These are phyloP conservation scores for Luzula sylvatica DNA, from an alignment of 176 grass and related monocot species.

Conservation along the genomic window DNA sequence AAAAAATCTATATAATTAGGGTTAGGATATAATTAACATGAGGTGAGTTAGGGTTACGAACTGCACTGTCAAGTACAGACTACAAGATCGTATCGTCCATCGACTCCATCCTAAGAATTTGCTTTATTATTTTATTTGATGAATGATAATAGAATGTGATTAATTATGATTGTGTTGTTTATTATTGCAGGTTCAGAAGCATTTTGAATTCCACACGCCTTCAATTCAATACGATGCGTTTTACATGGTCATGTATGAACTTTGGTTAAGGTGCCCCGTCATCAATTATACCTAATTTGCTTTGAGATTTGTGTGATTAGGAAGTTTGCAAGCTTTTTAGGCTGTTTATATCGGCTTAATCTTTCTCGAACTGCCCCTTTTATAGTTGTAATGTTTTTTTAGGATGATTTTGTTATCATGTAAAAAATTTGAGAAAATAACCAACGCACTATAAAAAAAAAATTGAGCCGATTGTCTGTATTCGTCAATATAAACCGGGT, in stretches of 20 bases:
- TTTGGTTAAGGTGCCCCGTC: constrained; percentile 84
- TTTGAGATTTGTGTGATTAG: too few relatives aligned
- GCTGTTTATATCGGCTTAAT: too few relatives aligned
- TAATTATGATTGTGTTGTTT: constrained; percentile 13
- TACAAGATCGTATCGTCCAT: constrained; percentile 82
- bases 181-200: constrained; percentile 78
- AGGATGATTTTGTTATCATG: too few relatives aligned
- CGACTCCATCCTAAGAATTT: constrained; percentile 87
- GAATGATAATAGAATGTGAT: not conserved
- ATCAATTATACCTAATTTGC: constrained; percentile 76
- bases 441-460: too few relatives aligned
- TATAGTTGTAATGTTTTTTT: too few relatives aligned
- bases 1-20: not conserved
- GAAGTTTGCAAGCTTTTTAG: too few relatives aligned
- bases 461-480: too few relatives aligned
- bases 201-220: constrained; percentile 94
- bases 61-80: constrained; percentile 97
- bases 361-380: too few relatives aligned
- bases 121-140: too few relatives aligned
- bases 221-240: constrained; percentile 75
- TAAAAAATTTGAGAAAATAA: too few relatives aligned
- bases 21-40: too few relatives aligned
- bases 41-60: constrained; percentile 21
- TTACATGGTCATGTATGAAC: constrained; percentile 96
- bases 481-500: too few relatives aligned